Conservation (phyloP, 768 basidiomycete genomes). For the Boletus tylopilopsis region DNA sequence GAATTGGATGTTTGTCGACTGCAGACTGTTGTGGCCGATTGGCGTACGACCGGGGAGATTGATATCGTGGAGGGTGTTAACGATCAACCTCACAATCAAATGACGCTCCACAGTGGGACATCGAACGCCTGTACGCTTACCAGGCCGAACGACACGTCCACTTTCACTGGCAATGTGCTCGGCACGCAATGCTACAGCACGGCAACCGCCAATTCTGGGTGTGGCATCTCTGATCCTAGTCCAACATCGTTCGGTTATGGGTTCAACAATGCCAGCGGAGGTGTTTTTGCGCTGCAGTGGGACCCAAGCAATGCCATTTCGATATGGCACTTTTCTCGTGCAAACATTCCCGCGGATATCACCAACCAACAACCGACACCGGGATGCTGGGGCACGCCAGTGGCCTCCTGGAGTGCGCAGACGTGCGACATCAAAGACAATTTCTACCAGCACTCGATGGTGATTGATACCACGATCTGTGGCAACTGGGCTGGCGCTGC, state of each 20-base stretch:
- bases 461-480: constrained; percentile 37
- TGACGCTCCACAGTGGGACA: constrained; percentile 58
- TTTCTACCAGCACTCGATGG: constrained; percentile 50
- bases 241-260: constrained; percentile 39
- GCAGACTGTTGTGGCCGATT: constrained; percentile 45
- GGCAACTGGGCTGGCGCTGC: constrained; percentile 28
- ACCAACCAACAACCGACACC: constrained; percentile 43
- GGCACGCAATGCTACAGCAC: constrained; percentile 40
- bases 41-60: constrained; percentile 59
- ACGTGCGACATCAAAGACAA: constrained; percentile 47
- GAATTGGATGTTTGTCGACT: not conserved
- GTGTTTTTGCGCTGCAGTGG: constrained; percentile 58
- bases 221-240: constrained; percentile 44
- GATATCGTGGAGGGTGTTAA: constrained; percentile 78
- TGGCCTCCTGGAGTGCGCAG: constrained; percentile 46
- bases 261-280: constrained; percentile 38
- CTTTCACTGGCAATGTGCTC: constrained; percentile 22
- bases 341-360: constrained; percentile 52
- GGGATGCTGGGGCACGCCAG: constrained; percentile 48
- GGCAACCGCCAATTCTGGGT: constrained; percentile 42
- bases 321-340: constrained; percentile 53
- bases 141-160: constrained; percentile 2
- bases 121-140: constrained; percentile 35
- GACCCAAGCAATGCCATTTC: constrained; percentile 44
- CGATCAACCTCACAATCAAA: constrained; percentile 51